Percentiles rank a stretch among this genome's conserved stretches.
phyloP scores from a whole-genome alignment of 2,329 filamentous ascomycete species.

The Gremmenia infestans region DNA sequence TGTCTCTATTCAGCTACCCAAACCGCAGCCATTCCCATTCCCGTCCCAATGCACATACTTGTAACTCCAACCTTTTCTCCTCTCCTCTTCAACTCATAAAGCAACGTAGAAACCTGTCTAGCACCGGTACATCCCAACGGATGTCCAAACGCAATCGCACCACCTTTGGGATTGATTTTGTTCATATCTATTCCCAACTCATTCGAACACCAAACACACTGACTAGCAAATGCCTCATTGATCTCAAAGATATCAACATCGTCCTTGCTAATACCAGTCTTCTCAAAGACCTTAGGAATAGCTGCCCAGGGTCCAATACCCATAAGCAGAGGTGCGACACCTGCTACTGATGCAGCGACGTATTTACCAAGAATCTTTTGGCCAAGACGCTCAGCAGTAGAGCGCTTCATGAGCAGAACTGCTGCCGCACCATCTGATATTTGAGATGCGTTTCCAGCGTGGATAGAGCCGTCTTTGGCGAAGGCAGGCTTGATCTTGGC shows the following conservation, averaged over 20 bases:
- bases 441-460: conserved; percentile 93
- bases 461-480: conserved; percentile 85
- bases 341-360: conserved; percentile 77
- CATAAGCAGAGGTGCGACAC: conserved; percentile 91
- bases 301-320: conserved; percentile 93
- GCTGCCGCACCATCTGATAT: conserved; percentile 95
- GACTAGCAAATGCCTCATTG: conserved; percentile 96
- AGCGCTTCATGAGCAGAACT: conserved; percentile 91
- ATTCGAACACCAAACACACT: conserved; percentile 90
- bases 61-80: conserved; percentile 84
- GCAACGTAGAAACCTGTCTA: conserved; percentile 83
- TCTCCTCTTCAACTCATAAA: conserved; percentile 84
- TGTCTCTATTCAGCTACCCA: conserved; percentile 83
- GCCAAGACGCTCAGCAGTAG: conserved; percentile 79
- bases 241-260: conserved; percentile 98
- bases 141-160: conserved; percentile 93
- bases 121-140: conserved; percentile 92
- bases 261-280: conserved; percentile 78
- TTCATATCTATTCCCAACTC: conserved; percentile 75
- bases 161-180: conserved; percentile 97
- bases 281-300: conserved; percentile 85
- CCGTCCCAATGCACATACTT: conserved; percentile 94
- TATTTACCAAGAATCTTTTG: conserved; percentile 92
- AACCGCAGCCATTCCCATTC: conserved; percentile 96
- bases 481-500: conserved; percentile 88